A percentile compares a stretch with the other conserved stretches of the same genome.
Conservation (phyloP, 2,329 filamentous ascomycete genomes). For the Monosporascus sp. region DNA sequence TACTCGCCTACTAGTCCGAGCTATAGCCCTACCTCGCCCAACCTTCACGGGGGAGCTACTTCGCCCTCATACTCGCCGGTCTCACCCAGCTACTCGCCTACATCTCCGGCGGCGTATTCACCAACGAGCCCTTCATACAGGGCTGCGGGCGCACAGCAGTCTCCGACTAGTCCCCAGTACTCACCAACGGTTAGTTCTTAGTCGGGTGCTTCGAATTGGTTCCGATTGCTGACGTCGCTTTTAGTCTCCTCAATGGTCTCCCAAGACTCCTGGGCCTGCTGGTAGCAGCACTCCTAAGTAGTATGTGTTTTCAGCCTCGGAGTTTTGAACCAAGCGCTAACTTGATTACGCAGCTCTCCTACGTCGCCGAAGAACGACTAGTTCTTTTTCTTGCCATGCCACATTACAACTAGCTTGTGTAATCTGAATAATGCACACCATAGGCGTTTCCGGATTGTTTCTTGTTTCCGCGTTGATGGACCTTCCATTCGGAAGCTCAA, state of each 20-base stretch:
- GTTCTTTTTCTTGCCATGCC: neutral
- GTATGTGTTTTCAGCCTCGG: constrained; percentile 24
- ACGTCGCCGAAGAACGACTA: constrained; percentile 27
- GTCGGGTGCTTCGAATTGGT: neutral
- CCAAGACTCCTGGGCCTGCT: constrained; percentile 37
- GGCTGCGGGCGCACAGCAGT: constrained; percentile 48
- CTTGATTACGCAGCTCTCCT: constrained; percentile 21
- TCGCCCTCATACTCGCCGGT: constrained; percentile 63
- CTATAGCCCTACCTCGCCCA: constrained; percentile 66
- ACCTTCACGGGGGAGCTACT: constrained; percentile 41
- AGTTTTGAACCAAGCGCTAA: constrained; percentile 1
- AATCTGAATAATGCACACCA: constrained; percentile 22
- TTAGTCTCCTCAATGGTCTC: constrained; percentile 42
- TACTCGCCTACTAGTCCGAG: constrained; percentile 68
- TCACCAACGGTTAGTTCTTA: constrained; percentile 55
- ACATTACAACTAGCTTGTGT: constrained; percentile 5
- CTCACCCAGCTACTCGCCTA: constrained; percentile 74
- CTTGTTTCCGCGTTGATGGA: neutral
- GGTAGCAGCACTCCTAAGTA: constrained; percentile 35
- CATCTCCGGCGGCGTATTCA: constrained; percentile 60
- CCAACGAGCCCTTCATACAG: constrained; percentile 59
- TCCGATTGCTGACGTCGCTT: constrained; percentile 19
- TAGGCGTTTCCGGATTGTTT: constrained; percentile 16
- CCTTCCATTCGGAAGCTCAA: constrained; percentile 2
- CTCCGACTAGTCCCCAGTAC: constrained; percentile 65